Base-by-base conservation (phyloP, 805 yeast genomes). In the Candida piceae region DNA sequence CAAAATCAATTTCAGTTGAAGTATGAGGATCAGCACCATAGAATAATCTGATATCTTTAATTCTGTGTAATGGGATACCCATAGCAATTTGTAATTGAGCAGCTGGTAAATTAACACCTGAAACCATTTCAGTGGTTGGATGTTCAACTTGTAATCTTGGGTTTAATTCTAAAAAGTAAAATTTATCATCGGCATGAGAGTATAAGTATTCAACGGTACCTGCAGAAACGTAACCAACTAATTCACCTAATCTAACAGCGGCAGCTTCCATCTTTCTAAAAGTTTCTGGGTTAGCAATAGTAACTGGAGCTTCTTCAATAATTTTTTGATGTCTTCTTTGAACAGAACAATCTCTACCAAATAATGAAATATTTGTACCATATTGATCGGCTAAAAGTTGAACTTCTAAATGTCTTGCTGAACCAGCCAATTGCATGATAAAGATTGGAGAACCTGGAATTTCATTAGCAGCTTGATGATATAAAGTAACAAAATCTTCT, bases 71-170 rank as follows among this genome's bases (percentile, higher is more conserved):
- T 48, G 98, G 97, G 42, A 93, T 78, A 76, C 99, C 99, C 99
- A 93, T 93, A 46, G 98, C 97, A 65, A 93, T 86, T 69, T 93
- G 98, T 50, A 93, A 77, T 69, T 93, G 98, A 26, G 99, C 96
- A 40, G 97, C 95, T 20, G 99, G 99, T 60, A 93, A 74, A 60
- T 93, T 94, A 37, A 93, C 97, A 49, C 98, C 98, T 17, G 95
- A 83, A 39, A 88, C 98, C 99, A 93, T 93, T 70, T 93, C 99
- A 28, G 98, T 93, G 31, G 98, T 93, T 56, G 99, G 99, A 74
- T 93, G 99, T 74, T 93, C 99, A 42, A 93, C 99, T 72, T 93
- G 99, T 63, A 93, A 74, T 74, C 99, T 85, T 55, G 99, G 98
- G 63, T 93, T 93, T 62, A 93, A 76, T 69, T 93, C 99, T 61